Percentiles rank a stretch among this genome's conserved stretches.
These are phyloP conservation scores for Starmerella geochares DNA, from an alignment of 805 yeast species.

Conservation along the genomic window DNA sequence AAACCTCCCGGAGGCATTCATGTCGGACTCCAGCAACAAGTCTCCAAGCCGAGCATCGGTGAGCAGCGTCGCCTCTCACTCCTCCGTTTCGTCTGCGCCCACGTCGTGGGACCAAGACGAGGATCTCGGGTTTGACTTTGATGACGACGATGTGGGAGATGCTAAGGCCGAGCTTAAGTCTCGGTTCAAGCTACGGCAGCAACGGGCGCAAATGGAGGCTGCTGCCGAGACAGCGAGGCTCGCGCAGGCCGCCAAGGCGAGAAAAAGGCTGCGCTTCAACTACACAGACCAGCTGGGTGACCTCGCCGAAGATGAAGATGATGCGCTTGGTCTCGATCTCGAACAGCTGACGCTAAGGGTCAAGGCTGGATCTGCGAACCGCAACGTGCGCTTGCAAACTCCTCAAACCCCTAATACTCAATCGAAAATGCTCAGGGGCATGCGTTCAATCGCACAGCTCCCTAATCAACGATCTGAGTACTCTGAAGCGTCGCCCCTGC, in stretches of 20 bases:
- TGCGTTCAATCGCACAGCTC: conserved; percentile 25
- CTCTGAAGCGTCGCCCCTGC: conserved; percentile 6
- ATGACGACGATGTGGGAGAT: background rate
- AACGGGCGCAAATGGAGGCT: conserved; percentile 18
- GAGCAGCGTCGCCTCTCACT: conserved; percentile 18
- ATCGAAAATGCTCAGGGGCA: conserved; percentile 19
- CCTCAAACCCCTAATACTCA: conserved; percentile 9
- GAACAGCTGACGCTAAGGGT: conserved; percentile 20
- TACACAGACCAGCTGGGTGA: background rate
- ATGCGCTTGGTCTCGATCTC: conserved; percentile 22
- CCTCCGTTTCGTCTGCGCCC: conserved; percentile 17
- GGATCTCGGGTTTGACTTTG: conserved; percentile 20
- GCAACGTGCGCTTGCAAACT: conserved; percentile 23
- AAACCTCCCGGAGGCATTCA: conserved; percentile 15
- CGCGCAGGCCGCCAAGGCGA: background rate
- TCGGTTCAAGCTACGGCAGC: conserved; percentile 18
- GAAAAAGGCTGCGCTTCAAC: background rate
- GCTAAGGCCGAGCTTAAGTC: conserved; percentile 10
- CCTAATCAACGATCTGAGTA: conserved; percentile 14
- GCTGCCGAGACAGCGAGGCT: conserved; percentile 12
- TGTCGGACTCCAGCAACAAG: conserved; percentile 18
- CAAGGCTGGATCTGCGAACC: conserved; percentile 21
- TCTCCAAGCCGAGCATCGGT: conserved; percentile 22
- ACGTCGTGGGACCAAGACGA: conserved; percentile 23
- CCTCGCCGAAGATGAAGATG: conserved; percentile 12